Evolutionary conservation across 768 basidiomycete species (phyloP).

Genomic region (Lyophyllum atratum): DNA sequence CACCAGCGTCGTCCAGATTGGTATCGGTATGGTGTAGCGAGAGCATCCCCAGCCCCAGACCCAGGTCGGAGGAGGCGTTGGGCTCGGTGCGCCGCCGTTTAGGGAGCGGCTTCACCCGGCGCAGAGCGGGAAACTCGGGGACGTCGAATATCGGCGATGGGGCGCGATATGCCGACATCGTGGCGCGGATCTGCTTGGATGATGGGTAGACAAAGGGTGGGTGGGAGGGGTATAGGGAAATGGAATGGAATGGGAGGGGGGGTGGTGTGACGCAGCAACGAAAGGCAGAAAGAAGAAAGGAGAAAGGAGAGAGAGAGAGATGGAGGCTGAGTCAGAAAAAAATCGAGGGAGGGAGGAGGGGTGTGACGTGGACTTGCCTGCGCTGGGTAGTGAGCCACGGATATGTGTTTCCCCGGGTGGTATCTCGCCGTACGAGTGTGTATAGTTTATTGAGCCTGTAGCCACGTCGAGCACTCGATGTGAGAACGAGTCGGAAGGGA

Average conservation of each 20-base stretch:
- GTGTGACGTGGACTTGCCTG: constrained; percentile 21
- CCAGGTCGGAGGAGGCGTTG: neutral
- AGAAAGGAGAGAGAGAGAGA: neutral
- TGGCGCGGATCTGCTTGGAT: neutral
- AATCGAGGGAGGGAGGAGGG: neutral
- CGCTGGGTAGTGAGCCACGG: neutral
- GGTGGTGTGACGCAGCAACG: neutral
- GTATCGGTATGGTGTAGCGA: neutral
- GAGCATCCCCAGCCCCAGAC: no score
- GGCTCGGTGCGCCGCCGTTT: constrained; percentile 62
- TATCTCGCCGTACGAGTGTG: no score
- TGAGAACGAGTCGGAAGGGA: no score
- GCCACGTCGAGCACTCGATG: no score
- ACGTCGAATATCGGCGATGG: constrained; percentile 65
- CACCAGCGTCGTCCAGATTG: neutral
- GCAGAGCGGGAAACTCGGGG: constrained; percentile 60
- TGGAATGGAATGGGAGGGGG: neutral
- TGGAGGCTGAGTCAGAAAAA: constrained; percentile 10
- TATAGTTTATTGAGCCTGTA: no score
- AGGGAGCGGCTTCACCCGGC: constrained; percentile 77
- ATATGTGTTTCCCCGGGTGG: no score
- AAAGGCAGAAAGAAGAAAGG: neutral
- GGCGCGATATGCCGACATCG: constrained; percentile 2
- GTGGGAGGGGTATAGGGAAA: neutral
- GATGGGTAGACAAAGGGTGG: neutral